phyloP scores from a whole-genome alignment of 345 rosid species.

The Acer campestre region DNA sequence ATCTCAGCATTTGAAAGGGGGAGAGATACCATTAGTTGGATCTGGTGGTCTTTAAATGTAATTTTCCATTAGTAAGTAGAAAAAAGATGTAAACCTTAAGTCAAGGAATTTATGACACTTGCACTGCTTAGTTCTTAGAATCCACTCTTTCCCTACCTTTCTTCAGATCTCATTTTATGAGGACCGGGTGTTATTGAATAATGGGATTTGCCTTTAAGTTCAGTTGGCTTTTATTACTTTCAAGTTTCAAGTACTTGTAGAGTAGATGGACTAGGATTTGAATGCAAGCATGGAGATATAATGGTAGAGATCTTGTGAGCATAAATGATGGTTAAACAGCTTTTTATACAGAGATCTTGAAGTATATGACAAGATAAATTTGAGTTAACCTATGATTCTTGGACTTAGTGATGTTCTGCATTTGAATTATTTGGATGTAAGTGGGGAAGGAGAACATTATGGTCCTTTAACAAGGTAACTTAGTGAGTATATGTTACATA shows the following conservation, averaged over 20 bases:
- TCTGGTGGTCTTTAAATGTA: not conserved
- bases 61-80: not conserved
- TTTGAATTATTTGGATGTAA: not conserved
- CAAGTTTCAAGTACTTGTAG: not conserved
- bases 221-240: not conserved
- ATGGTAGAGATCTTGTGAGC: too few relatives aligned
- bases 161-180: not conserved
- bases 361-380: not conserved
- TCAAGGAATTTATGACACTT: not conserved
- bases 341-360: not conserved
- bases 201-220: conserved; percentile 4
- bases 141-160: too few relatives aligned
- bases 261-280: not conserved
- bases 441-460: not conserved
- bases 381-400: not conserved
- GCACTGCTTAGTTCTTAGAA: not conserved
- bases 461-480: not conserved
- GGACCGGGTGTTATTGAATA: not conserved
- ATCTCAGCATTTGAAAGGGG: not conserved
- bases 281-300: too few relatives aligned
- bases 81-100: not conserved
- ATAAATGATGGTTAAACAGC: too few relatives aligned
- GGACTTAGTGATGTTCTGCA: not conserved
- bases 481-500: not conserved
- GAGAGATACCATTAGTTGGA: not conserved